Percentiles rank a stretch among this genome's conserved stretches.
Evolutionary conservation across 345 rosid genomes (phyloP).

Genomic region (Moringa oleifera): DNA sequence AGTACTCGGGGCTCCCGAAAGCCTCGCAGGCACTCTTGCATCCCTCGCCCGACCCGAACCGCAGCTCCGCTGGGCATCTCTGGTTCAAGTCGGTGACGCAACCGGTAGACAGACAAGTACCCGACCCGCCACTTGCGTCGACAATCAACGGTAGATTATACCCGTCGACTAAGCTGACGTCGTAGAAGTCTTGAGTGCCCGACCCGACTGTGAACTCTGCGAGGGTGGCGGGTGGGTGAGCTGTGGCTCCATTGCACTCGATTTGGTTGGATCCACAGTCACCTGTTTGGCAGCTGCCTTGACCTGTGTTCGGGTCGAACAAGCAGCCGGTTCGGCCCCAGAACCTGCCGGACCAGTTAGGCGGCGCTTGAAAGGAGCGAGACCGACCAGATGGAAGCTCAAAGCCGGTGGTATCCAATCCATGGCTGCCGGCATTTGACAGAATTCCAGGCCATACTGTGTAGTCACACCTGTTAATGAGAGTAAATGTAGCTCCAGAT

Average conservation of each 20-base stretch:
- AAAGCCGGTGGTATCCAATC: constrained; percentile 49
- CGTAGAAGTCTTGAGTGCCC: constrained; percentile 58
- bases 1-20: constrained; percentile 55
- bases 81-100: constrained; percentile 57
- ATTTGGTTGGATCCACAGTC: constrained; percentile 65
- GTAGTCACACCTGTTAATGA: constrained; percentile 51
- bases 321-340: constrained; percentile 70
- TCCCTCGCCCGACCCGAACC: constrained; percentile 37
- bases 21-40: constrained; percentile 82
- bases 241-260: constrained; percentile 61
- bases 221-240: constrained; percentile 60
- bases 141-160: constrained; percentile 60
- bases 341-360: constrained; percentile 69
- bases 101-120: constrained; percentile 52
- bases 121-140: constrained; percentile 54
- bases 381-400: constrained; percentile 42
- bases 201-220: constrained; percentile 68
- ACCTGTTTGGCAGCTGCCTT: constrained; percentile 49
- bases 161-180: constrained; percentile 69
- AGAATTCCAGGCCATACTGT: constrained; percentile 76
- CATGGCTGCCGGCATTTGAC: constrained; percentile 37
- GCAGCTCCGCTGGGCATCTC: constrained; percentile 55
- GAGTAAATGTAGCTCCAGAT: constrained; percentile 48
- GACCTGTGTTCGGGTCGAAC: constrained; percentile 37
- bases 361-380: constrained; percentile 43